These are phyloP conservation scores for Flaveria bidentis DNA, from an alignment of 129 eudicot species.

Conservation along the genomic window DNA sequence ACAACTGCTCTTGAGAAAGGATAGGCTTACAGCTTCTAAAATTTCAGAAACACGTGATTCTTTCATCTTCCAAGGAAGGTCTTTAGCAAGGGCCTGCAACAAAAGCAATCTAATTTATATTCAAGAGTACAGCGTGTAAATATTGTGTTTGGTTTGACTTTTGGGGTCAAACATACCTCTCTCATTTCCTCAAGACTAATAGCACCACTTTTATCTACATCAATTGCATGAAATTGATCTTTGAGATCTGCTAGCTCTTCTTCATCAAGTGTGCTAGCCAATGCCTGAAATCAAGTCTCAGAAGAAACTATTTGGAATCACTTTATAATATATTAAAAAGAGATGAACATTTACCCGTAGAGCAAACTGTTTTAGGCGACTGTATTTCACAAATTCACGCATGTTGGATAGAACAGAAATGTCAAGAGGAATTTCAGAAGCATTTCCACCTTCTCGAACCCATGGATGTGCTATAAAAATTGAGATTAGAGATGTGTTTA, in stretches of 20 bases:
- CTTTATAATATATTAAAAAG: neutral
- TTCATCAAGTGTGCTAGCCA: conserved; percentile 87
- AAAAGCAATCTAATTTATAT: neutral
- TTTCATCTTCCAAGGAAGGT: conserved; percentile 97
- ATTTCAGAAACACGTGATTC: conserved; percentile 84
- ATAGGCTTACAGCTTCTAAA: conserved; percentile 72
- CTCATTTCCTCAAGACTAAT: conserved; percentile 98
- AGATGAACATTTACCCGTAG: conserved; percentile 49
- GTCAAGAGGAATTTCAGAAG: conserved; percentile 96
- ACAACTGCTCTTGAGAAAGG: too few relatives aligned
- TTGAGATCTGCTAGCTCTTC: conserved; percentile 75
- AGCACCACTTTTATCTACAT: conserved; percentile 84
- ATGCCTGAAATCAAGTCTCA: conserved; percentile 53
- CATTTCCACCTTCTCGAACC: conserved; percentile 99
- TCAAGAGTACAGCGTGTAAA: neutral
- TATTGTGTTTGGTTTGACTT: neutral
- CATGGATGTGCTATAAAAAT: conserved; percentile 79
- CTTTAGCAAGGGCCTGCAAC: conserved; percentile 91
- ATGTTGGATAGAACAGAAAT: conserved; percentile 83
- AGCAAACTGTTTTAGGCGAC: conserved; percentile 91
- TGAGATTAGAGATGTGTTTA: conserved; percentile 1
- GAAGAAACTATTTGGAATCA: conserved; percentile 7
- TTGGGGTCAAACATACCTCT: conserved; percentile 51
- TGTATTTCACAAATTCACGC: conserved; percentile 91
- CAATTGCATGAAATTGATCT: conserved; percentile 99